These are phyloP conservation scores for Phytopythium delawarense DNA, from an alignment of 352 stramenopile species.

Conservation along the genomic window DNA sequence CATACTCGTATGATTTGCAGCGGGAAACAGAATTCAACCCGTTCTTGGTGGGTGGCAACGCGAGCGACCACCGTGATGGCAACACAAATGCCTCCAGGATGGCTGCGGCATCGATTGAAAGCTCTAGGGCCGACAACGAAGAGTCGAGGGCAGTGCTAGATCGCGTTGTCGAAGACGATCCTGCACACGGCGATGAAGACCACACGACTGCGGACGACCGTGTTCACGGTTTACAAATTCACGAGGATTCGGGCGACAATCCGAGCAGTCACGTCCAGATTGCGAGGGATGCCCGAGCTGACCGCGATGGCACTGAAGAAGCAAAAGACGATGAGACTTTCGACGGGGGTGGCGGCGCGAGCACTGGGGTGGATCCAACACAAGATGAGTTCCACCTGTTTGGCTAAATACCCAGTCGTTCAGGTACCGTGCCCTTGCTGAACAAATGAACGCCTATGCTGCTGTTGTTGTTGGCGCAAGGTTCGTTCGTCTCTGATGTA, in stretches of 20 bases:
- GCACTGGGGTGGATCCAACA: not conserved
- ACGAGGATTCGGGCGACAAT: not conserved
- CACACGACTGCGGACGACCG: not conserved
- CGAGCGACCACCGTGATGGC: not conserved
- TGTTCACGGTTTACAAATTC: not conserved
- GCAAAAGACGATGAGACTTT: not conserved
- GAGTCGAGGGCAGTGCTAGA: not conserved
- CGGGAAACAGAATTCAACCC: slow-evolving; percentile 52
- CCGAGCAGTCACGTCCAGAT: too few species aligned
- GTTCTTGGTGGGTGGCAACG: slow-evolving; percentile 13
- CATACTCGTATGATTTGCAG: slow-evolving; percentile 64
- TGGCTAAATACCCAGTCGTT: not conserved
- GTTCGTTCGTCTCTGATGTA: too few species aligned
- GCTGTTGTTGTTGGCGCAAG: not conserved
- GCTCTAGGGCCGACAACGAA: not conserved
- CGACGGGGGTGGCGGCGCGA: not conserved
- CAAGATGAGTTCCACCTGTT: not conserved
- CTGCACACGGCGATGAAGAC: not conserved
- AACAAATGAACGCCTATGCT: not conserved
- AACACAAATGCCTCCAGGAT: too few species aligned
- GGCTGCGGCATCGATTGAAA: not conserved
- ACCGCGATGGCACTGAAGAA: not conserved
- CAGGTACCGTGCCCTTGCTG: not conserved
- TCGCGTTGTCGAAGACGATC: not conserved
- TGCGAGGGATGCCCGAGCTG: not conserved